Evolutionary conservation across 2,329 filamentous ascomycete species (phyloP), one percentile per base, ranked within the genome.

Genomic region (Microsporum canis): DNA sequence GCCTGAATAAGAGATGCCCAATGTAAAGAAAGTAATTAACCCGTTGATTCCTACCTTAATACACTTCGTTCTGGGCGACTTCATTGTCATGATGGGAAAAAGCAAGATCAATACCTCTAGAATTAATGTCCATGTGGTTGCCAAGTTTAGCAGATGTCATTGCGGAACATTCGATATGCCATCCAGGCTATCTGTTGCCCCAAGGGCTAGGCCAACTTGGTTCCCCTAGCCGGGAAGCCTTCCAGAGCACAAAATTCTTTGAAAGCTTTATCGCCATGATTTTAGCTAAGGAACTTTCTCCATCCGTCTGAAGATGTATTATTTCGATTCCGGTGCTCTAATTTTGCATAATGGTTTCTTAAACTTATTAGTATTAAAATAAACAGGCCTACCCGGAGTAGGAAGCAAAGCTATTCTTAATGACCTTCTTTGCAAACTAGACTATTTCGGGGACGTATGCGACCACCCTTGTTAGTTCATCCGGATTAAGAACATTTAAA

Each of bases 1-100:
- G 0, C 92, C 31, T 87, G 84, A 62, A 96, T 96, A 4, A 88
- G 57, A 96, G 76, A 71, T 97, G 92, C 0, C 92, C 92, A 87
- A 95, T 96, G 71, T 96, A 92, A 14, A 96, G 71, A 75, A 96
- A 97, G 76, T 96, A 95, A 71, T 94, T 95, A 57, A 96, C 88
- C 91, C 91, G 95, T 63, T 89, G 89, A 53, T 76, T 72, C 8
- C 75, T 72, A 59, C 76, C 72, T 82, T 82, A 95, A 73, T 88
- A 92, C 14, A 89, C 90, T 72, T 95, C 90, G 65, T 86, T 90
- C 73, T 95, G 90, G 0, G 90, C 90, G 66, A 95, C 76, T 72
- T 95, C 92, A 68, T 96, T 96, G 73, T 94, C 91, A 74, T 91
- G 91, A 72, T 96, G 91, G 0, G 91, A 91, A 73, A 96, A 96